phyloP scores from a whole-genome alignment of 2,329 filamentous ascomycete genomes.

The Pestalotiopsis sp. region DNA sequence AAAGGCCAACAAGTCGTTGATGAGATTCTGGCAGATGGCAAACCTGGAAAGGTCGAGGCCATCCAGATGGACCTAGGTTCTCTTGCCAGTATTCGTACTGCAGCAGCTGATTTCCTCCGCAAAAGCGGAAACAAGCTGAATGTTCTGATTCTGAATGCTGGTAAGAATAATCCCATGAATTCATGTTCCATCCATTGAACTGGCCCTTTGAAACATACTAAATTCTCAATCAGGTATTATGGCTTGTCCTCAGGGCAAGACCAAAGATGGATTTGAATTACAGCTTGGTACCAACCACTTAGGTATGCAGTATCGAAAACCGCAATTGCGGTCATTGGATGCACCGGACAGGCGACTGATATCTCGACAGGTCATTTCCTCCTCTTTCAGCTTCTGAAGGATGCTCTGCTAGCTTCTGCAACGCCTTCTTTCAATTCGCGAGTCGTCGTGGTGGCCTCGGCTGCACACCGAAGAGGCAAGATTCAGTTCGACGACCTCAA shows the following conservation, averaged over 20 bases:
- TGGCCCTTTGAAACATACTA: too few species aligned
- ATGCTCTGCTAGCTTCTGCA: slow-evolving; percentile 16
- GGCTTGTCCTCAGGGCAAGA: slow-evolving; percentile 15
- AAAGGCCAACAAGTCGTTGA: slow-evolving; percentile 19
- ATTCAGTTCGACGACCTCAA: slow-evolving; percentile 42
- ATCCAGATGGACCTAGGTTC: slow-evolving; percentile 22
- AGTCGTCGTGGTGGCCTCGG: slow-evolving; percentile 45
- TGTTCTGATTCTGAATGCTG: slow-evolving; percentile 22
- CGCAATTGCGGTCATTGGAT: neutral
- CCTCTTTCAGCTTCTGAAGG: slow-evolving; percentile 22
- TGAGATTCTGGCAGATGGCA: slow-evolving; percentile 18
- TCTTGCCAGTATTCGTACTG: slow-evolving; percentile 17
- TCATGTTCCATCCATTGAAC: too few species aligned
- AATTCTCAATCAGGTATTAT: neutral
- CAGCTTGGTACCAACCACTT: slow-evolving; percentile 21
- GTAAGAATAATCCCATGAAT: neutral
- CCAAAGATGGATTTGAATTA: slow-evolving; percentile 21
- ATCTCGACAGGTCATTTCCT: slow-evolving; percentile 15
- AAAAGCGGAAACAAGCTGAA: slow-evolving; percentile 19
- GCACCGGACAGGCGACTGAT: neutral
- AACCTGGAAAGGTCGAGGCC: slow-evolving; percentile 18
- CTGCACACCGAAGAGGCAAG: slow-evolving; percentile 37
- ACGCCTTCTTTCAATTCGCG: slow-evolving; percentile 39
- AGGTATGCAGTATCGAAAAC: neutral
- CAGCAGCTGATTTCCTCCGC: slow-evolving; percentile 18